Conservation (phyloP, 139 green algal genomes). For the Micromonas pusilla region DNA sequence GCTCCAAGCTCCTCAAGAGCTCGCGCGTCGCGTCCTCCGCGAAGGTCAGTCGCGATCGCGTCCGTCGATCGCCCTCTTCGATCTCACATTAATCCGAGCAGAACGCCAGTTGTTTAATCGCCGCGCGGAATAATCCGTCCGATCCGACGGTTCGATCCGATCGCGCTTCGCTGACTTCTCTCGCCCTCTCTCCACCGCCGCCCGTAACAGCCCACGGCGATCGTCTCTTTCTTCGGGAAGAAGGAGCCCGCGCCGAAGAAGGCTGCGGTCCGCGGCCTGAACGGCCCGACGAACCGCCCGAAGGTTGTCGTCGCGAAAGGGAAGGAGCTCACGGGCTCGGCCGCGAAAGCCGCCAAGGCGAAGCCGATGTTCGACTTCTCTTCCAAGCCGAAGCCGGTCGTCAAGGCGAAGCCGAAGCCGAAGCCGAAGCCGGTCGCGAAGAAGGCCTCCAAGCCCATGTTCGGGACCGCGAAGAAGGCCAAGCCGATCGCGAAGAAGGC, state of each 20-base stretch:
- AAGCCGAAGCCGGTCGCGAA: background rate
- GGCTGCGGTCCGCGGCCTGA: too few relatives aligned
- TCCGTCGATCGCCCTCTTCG: too few relatives aligned
- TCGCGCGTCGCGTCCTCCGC: background rate
- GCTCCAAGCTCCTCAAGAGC: background rate
- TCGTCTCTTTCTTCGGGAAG: background rate
- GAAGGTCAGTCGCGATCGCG: background rate
- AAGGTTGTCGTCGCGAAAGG: too few relatives aligned
- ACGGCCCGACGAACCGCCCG: too few relatives aligned
- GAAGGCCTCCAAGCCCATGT: constrained; percentile 19
- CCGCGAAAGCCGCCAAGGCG: too few relatives aligned
- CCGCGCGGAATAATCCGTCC: too few relatives aligned
- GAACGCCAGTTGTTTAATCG: too few relatives aligned
- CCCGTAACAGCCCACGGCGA: background rate
- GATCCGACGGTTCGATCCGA: too few relatives aligned
- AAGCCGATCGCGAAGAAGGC: background rate
- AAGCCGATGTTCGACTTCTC: too few relatives aligned
- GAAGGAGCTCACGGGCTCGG: too few relatives aligned
- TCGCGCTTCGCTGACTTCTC: background rate
- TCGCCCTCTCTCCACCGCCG: background rate
- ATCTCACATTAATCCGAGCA: too few relatives aligned
- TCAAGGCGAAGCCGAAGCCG: constrained; percentile 6
- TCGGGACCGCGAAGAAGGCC: background rate
- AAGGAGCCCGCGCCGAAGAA: background rate
- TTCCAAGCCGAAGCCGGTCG: background rate